phyloP scores from a whole-genome alignment of 1,284 basidiomycete species.

The Fereydounia khargensis region DNA sequence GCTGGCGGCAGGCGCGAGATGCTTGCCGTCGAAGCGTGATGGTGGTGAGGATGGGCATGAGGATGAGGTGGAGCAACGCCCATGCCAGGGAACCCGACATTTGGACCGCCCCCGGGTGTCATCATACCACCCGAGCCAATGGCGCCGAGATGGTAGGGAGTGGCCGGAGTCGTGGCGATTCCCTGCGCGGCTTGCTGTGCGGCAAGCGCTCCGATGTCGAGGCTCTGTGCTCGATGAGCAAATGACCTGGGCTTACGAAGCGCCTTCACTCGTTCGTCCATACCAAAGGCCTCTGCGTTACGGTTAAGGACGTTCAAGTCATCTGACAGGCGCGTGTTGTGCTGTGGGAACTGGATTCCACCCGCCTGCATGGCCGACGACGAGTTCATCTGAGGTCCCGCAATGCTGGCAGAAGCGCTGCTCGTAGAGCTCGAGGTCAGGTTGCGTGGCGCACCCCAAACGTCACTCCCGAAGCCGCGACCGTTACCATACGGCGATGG shows the following conservation, averaged over 20 bases:
- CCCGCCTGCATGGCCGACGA: background rate
- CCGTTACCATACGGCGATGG: conserved; percentile 45
- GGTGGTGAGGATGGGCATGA: conserved; percentile 15
- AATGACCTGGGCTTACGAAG: conserved; percentile 46
- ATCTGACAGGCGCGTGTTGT: conserved; percentile 29
- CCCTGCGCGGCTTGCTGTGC: conserved; percentile 31
- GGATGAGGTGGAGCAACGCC: conserved; percentile 15
- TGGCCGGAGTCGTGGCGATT: conserved; percentile 14
- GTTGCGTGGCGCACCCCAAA: conserved; percentile 48
- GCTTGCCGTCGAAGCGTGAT: conserved; percentile 31
- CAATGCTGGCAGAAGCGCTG: conserved; percentile 23
- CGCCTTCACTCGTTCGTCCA: conserved; percentile 38
- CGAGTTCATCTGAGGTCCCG: conserved; percentile 7
- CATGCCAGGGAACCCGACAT: conserved; percentile 25
- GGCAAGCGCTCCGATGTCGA: conserved; percentile 44
- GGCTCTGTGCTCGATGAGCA: conserved; percentile 46
- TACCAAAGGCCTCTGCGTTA: conserved; percentile 28
- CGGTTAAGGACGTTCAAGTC: conserved; percentile 24
- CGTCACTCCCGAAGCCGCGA: conserved; percentile 42
- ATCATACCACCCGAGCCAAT: conserved; percentile 14
- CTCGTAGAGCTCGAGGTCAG: conserved; percentile 22
- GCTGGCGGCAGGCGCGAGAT: conserved; percentile 37
- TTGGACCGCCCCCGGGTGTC: conserved; percentile 2
- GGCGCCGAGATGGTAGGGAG: conserved; percentile 29
- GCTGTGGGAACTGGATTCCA: conserved; percentile 36